Evolutionary conservation across 2,329 filamentous ascomycete species (phyloP), one percentile per base, ranked within the genome.

Genomic region (Colletotrichum sp.): DNA sequence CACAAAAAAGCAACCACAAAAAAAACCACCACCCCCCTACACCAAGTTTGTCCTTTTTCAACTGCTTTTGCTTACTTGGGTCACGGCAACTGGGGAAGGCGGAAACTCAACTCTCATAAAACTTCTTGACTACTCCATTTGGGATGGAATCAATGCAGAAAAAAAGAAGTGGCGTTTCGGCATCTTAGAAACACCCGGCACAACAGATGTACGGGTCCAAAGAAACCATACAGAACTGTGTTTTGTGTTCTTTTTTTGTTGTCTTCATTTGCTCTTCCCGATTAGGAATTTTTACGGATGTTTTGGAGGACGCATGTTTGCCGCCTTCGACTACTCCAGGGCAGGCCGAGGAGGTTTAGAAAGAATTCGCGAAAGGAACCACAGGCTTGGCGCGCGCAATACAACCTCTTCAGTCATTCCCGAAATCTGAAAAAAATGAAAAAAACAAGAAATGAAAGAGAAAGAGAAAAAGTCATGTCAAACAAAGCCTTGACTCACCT

Each of bases 401-500:
- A 49, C 44, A 49, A 26, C 18, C 63, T 64, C 62, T 62, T 52
- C 52, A 57, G 60, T 52, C 36, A 36, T 32, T 59, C 63, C 69
- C 62, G 55, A 62, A 34, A 71, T 34, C 39, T 30, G 30, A n/a
- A 59, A 71, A 69, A 65, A n/a, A 39, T 34, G 62, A 63, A 24
- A 44, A 44, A 62, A 70, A 74, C 67, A 74, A n/a, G 28, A 32
- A 62, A 30, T 36, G 28, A 34, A 28, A 44, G 28, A 60, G 65
- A 39, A 34, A n/a, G 34, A 69, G 16, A 36, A n/a, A 30, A 32
- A 55, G 55, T 30, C 75, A 75, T 77, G 75, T 67, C 65, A 28
- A 67, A 60, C 39, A n/a, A 70, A 49, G 39, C 18, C 39, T 70
- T 77, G 75, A 70, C 71, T 70, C 60, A 81, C 81, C 83, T 80